A percentile compares a stretch with the other conserved stretches of the same genome.
phyloP scores from a whole-genome alignment of 805 yeast genomes.

The Saccharomycopsis babjevae region DNA sequence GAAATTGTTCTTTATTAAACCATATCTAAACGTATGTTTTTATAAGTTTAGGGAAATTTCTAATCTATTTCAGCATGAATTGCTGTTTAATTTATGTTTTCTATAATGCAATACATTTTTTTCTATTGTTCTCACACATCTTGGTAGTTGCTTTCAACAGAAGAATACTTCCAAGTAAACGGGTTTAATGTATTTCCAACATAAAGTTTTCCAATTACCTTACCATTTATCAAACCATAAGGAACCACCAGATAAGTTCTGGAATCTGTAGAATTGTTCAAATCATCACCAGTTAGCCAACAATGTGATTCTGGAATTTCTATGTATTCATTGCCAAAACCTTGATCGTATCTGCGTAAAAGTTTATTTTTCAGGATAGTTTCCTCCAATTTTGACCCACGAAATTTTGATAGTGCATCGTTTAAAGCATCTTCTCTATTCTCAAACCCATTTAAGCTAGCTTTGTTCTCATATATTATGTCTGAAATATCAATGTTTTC shows the following conservation, averaged over 20 bases:
- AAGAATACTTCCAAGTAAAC: constrained; percentile 41
- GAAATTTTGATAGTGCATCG: background rate
- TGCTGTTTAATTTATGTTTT: background rate
- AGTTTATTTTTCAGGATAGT: background rate
- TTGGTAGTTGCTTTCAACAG: constrained; percentile 34
- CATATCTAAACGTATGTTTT: too few relatives aligned
- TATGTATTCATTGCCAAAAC: constrained; percentile 38
- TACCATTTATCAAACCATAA: constrained; percentile 79
- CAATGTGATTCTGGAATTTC: constrained; percentile 88
- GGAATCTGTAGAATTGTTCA: constrained; percentile 80
- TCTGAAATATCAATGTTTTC: background rate
- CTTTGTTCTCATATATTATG: background rate
- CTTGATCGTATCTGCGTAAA: background rate
- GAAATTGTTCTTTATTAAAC: too few relatives aligned
- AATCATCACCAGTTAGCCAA: constrained; percentile 95
- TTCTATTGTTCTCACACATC: background rate
- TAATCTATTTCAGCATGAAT: too few relatives aligned
- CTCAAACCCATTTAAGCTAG: background rate
- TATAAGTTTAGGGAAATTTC: too few relatives aligned
- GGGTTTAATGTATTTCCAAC: constrained; percentile 37
- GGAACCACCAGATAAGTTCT: constrained; percentile 87
- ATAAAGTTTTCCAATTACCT: constrained; percentile 62
- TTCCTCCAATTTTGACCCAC: background rate
- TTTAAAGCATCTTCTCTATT: background rate
- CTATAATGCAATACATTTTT: background rate